Conservation (phyloP, 2,329 filamentous ascomycete genomes). For the Aspergillus sp. region DNA sequence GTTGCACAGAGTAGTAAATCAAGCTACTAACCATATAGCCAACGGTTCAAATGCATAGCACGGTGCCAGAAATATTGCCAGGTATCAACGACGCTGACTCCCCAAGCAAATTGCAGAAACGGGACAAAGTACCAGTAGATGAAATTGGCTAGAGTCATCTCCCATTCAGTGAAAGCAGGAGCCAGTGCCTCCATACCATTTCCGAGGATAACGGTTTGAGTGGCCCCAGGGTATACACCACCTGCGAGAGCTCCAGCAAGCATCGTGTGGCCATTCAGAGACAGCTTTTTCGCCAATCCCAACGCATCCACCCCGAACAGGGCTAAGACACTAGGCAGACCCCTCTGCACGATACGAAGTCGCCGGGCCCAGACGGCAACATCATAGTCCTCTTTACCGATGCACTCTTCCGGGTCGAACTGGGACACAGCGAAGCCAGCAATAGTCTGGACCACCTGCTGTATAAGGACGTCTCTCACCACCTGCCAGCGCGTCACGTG, state of each 20-base stretch:
- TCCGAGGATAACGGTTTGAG: slow-evolving; percentile 48
- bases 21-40: slow-evolving; percentile 72
- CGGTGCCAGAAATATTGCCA: slow-evolving; percentile 99
- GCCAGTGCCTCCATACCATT: slow-evolving; percentile 44
- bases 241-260: slow-evolving; percentile 70
- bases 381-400: slow-evolving; percentile 75
- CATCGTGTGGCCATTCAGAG: slow-evolving; percentile 57
- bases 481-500: slow-evolving; percentile 79
- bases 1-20: not conserved
- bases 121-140: slow-evolving; percentile 77
- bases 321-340: slow-evolving; percentile 63
- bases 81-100: slow-evolving; percentile 72
- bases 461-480: slow-evolving; percentile 79
- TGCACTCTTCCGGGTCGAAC: slow-evolving; percentile 64
- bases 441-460: slow-evolving; percentile 70
- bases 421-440: slow-evolving; percentile 60
- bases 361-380: slow-evolving; percentile 83
- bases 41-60: slow-evolving; percentile 94
- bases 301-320: slow-evolving; percentile 68
- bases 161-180: slow-evolving; percentile 76
- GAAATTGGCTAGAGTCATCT: slow-evolving; percentile 62
- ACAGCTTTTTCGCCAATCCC: slow-evolving; percentile 66
- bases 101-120: slow-evolving; percentile 65
- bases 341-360: slow-evolving; percentile 67
- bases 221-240: slow-evolving; percentile 68